Conservation (phyloP, 1,139 yeast genomes). For the Pichia norvegensis region DNA sequence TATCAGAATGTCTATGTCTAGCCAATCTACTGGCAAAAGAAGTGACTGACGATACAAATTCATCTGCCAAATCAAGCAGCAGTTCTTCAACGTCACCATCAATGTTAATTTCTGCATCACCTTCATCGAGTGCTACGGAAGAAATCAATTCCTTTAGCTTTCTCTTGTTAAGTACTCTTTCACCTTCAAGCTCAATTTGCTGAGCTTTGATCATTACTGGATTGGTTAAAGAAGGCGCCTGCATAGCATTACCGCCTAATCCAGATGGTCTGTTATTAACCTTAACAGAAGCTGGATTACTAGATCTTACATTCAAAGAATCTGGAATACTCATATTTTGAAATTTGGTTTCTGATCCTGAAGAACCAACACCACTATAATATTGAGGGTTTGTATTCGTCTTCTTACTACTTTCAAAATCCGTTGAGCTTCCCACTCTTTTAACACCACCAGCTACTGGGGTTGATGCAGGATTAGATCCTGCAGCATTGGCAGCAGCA, state of each 20-base stretch:
- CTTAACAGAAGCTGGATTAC: conserved; percentile 53
- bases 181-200: conserved; percentile 73
- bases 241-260: conserved; percentile 77
- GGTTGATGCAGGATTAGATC: conserved; percentile 6
- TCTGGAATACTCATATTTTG: conserved; percentile 70
- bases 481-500: conserved; percentile 13
- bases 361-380: conserved; percentile 33
- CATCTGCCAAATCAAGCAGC: conserved; percentile 88
- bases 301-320: conserved; percentile 56
- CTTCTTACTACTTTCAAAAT: not conserved
- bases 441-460: conserved; percentile 12
- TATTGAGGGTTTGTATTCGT: not conserved
- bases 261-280: conserved; percentile 66
- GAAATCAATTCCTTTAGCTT: conserved; percentile 80
- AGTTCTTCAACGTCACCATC: conserved; percentile 96
- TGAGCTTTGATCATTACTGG: conserved; percentile 77
- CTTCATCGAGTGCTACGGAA: conserved; percentile 75
- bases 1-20: conserved; percentile 86
- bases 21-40: conserved; percentile 92
- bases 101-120: conserved; percentile 81
- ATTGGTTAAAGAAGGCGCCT: conserved; percentile 55
- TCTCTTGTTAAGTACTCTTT: conserved; percentile 80
- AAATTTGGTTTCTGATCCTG: conserved; percentile 40
- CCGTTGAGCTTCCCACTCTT: conserved; percentile 3
- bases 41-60: conserved; percentile 84